phyloP scores from a whole-genome alignment of 345 rosid species.

The Isatis tinctoria region DNA sequence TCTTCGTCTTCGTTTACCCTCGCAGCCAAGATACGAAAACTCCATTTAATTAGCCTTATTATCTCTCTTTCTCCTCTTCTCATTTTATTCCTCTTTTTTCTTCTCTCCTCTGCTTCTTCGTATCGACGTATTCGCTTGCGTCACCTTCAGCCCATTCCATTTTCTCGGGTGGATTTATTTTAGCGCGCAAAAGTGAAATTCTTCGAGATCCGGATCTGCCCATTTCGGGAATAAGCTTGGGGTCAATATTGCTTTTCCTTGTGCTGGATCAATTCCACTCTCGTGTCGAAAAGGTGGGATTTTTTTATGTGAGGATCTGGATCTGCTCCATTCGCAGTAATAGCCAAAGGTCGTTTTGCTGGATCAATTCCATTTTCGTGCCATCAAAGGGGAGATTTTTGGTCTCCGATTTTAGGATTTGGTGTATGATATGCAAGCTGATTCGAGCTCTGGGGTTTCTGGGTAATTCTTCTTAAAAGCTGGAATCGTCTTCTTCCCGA shows the following conservation, averaged over 20 bases:
- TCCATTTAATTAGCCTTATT: constrained; percentile 4
- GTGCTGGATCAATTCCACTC: constrained; percentile 11
- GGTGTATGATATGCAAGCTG: neutral
- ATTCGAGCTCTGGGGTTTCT: constrained; percentile 15
- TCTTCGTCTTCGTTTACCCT: constrained; percentile 12
- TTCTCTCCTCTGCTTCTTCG: constrained; percentile 1
- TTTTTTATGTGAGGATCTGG: neutral
- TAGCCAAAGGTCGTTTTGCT: neutral
- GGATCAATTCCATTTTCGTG: constrained; percentile 3
- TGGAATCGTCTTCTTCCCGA: constrained; percentile 13
- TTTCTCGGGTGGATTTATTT: neutral
- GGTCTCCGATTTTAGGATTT: neutral
- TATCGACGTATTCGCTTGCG: constrained; percentile 21
- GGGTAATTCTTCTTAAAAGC: neutral
- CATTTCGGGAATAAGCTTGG: constrained; percentile 12
- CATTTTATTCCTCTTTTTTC: neutral
- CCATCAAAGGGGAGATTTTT: neutral
- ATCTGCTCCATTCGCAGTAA: neutral
- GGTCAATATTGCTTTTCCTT: neutral
- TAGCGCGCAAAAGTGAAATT: constrained; percentile 6
- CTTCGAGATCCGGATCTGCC: constrained; percentile 21
- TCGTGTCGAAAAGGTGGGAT: neutral
- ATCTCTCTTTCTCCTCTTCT: neutral
- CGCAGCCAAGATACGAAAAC: neutral
- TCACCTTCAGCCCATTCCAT: constrained; percentile 14